Evolutionary conservation across 768 basidiomycete species (phyloP), one percentile per base, ranked within the genome.

Genomic region (Galerina marginata): DNA sequence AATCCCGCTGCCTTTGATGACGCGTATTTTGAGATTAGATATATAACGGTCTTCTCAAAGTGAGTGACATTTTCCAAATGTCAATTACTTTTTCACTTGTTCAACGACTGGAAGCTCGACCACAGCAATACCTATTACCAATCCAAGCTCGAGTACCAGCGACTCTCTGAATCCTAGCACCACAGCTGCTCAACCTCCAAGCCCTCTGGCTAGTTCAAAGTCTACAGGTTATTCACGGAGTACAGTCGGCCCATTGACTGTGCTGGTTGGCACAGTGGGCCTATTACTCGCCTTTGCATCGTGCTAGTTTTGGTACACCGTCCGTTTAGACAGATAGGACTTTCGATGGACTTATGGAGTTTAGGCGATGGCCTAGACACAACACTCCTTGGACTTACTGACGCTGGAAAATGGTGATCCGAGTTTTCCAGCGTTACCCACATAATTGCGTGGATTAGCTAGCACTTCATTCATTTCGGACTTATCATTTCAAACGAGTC

Each of bases 11-110:
- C 23, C 1, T 59, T 59, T 25, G 51, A 59, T 25, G 50, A 59
- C 12, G 58, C 58, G n/a, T 59, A 59, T 23, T 59, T 59, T n/a
- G 58, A 59, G 33, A 59, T 59, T 36, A 52, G 16, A 50, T 59
- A 59, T 9, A 44, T 59, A 15, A 46, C 50, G 9, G 49, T 52
- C 49, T 59, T 59, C 49, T 59, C 58, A 20, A 59, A 59, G 58
- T 59, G 20, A 52, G 58, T 44, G 7, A 9, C 11, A 3, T 3
- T 26, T 25, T 14, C 10, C n/a, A 4, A 3, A 1, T 6, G 2
- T 23, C 4, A 12, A 2, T 53, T 25, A 10, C 2, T 51, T 15
- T 29, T 40, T 53, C 29, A 51, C 37, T 11, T 23, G 50, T 15
- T 38, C 50, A 12, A 51, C 36, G 10, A 20, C 36, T 9, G 50